phyloP scores from a whole-genome alignment of 2,329 filamentous ascomycete species.

The Phialophora chinensis region DNA sequence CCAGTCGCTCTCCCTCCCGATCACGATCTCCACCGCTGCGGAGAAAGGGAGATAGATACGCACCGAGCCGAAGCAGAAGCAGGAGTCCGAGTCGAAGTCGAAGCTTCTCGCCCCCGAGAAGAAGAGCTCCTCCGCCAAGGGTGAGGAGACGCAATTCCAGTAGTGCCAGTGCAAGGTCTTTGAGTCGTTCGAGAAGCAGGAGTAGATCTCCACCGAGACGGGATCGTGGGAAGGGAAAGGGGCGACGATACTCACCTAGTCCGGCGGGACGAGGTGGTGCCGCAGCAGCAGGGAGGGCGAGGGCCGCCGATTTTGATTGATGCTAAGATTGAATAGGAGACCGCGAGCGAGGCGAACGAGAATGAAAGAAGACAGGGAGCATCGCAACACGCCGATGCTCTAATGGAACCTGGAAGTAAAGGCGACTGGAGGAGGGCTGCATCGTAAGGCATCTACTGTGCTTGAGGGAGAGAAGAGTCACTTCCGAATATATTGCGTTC shows the following conservation, averaged over 20 bases:
- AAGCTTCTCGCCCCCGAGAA: slow-evolving; percentile 22
- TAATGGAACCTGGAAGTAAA: background rate
- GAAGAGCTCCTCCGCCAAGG: slow-evolving; percentile 19
- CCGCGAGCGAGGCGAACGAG: background rate
- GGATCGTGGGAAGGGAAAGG: background rate
- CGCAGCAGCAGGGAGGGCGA: slow-evolving; percentile 15
- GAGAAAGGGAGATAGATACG: slow-evolving; percentile 10
- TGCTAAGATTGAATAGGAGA: background rate
- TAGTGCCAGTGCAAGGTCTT: slow-evolving; percentile 17
- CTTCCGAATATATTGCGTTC: too few species aligned
- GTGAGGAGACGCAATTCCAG: slow-evolving; percentile 27
- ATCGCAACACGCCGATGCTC: background rate
- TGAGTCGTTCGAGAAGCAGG: background rate
- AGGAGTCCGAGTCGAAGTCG: slow-evolving; percentile 11
- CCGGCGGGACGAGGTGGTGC: slow-evolving; percentile 20
- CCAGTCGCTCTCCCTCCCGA: background rate
- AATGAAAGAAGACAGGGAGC: background rate
- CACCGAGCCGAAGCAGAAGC: slow-evolving; percentile 19
- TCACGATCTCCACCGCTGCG: slow-evolving; percentile 17
- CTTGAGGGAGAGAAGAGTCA: too few species aligned
- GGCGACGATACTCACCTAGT: slow-evolving; percentile 25
- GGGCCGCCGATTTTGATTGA: slow-evolving; percentile 33
- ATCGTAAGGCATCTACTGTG: too few species aligned
- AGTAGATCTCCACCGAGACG: slow-evolving; percentile 13
- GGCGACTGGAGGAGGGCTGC: background rate